Evolutionary conservation across 768 basidiomycete species (phyloP), one percentile per base, ranked within the genome.

Genomic region (Hericium alpestre): DNA sequence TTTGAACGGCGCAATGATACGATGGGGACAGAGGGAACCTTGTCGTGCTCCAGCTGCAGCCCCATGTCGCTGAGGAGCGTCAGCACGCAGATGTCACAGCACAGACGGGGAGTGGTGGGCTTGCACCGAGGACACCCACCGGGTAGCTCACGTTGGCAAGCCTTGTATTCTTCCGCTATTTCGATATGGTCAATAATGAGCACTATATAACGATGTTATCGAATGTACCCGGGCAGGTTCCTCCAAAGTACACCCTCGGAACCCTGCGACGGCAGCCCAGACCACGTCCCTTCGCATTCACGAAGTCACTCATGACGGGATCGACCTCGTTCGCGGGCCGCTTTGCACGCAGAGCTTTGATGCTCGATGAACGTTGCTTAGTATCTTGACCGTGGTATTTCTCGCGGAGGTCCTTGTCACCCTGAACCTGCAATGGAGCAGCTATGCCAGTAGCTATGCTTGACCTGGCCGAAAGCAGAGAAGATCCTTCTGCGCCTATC

Each of bases 21-120:
- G 37, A 10, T 15, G 16, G 38, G 40, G 51, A 15, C 9, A n/a
- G n/a, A 18, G 38, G 40, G 49, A 51, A 58, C 48, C 25, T 11
- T 37, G 15, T 12, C 13, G 8, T 39, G 23, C 15, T 9, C n/a
- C 41, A 37, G 51, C 15, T 13, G n/a, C n/a, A 55, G 15, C 27
- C 38, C 9, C 5, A 56, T 38, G 10, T 38, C 43, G 1, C 32
- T 22, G 47, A 62, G 62, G 2, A 43, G 9, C 1, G 20, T 25
- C 1, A 66, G 66, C 27, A 57, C 52, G 51, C 65, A 65, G 32
- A 69, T 39, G 20, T 64, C 63, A 51, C 66, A 69, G 64, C 69
- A 70, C 18, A 65, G 32, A 4, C 54, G 8, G 7, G 65, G 56
- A 9, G 40, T 12, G 0, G 18, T 12, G 7, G 63, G 43, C 2